Evolutionary conservation across 2,329 filamentous ascomycete species (phyloP), one percentile per base, ranked within the genome.

Genomic region (Trichoderma semiorbis): DNA sequence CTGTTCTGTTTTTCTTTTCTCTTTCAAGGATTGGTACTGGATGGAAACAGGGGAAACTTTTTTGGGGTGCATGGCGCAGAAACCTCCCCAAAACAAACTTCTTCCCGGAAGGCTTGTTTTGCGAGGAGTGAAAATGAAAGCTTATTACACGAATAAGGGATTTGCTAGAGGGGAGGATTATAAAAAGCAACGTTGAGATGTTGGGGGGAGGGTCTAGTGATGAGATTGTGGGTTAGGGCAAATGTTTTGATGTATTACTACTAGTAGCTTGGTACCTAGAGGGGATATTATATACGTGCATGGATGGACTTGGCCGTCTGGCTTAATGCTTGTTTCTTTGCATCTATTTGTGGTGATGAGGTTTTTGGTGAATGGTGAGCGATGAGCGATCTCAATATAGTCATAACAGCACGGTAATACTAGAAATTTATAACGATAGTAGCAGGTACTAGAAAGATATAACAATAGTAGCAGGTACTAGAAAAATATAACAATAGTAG

Each of bases 21-120:
- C 62, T 43, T 70, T 43, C n/a, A 47, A 63, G 68, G 58, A n/a
- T 39, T 39, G 60, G 26, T 11, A 70, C 60, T 60, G 63, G 62
- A 71, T 61, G 69, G 53, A 61, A 55, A 26, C 24, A 63, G 63
- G 14, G 69, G 7, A 70, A 39, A 14, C 24, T 36, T 64, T 64
- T 57, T 34, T 7, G 66, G 66, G 53, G 66, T 69, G 66, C 39
- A 69, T 8, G 66, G 66, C 66, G 66, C 66, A 69, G 57, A 69
- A 32, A 18, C 30, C 53, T 6, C 24, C 18, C 34, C 36, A 24
- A 57, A 24, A 36, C 4, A 34, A 50, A 32, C 55, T 60, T 47
- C 24, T 30, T 10, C 43, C 43, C 10, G 18, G 14, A 26, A 50
- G 11, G 28, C 47, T 18, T 16, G 18, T 28, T 34, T 69, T 43